Percentiles rank a stretch among this genome's conserved stretches.
Conservation (phyloP, 495 filamentous ascomycete species). For the Xylaria sp. region DNA sequence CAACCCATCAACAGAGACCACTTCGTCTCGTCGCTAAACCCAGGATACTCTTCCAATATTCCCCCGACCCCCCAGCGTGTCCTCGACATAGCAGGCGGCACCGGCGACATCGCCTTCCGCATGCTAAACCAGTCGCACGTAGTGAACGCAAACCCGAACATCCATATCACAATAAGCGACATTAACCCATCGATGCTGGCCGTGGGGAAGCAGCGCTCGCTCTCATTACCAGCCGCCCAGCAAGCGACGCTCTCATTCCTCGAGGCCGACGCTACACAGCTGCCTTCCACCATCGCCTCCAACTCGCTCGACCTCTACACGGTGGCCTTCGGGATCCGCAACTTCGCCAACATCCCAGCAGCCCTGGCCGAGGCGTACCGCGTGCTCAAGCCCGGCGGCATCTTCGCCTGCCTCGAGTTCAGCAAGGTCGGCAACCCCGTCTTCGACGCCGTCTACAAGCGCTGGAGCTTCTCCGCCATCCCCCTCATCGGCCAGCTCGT, state of each 20-base stretch:
- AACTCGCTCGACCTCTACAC: conserved; percentile 88
- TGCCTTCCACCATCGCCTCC: conserved; percentile 49
- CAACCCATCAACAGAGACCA: conserved; percentile 64
- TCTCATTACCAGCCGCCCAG: conserved; percentile 50
- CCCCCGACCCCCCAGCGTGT: conserved; percentile 67
- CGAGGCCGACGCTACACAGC: conserved; percentile 87
- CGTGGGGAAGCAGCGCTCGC: conserved; percentile 80
- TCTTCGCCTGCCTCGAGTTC: conserved; percentile 98
- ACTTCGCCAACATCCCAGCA: conserved; percentile 86
- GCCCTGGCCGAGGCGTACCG: conserved; percentile 83
- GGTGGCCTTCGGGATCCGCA: conserved; percentile 96
- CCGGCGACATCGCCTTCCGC: conserved; percentile 97
- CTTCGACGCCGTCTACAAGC: conserved; percentile 88
- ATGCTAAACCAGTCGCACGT: conserved; percentile 87
- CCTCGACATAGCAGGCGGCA: conserved; percentile 96
- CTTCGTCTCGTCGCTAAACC: conserved; percentile 91
- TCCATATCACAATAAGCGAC: conserved; percentile 87
- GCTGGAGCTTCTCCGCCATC: conserved; percentile 94
- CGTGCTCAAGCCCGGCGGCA: conserved; percentile 90
- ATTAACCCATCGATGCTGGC: conserved; percentile 95
- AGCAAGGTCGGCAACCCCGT: conserved; percentile 76
- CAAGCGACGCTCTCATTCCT: conserved; percentile 71
- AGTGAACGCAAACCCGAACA: conserved; percentile 79
- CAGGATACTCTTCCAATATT: conserved; percentile 70
- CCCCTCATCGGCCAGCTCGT: conserved; percentile 95